phyloP scores from a whole-genome alignment of 1,284 basidiomycete species.

The Trichosporon sp. region DNA sequence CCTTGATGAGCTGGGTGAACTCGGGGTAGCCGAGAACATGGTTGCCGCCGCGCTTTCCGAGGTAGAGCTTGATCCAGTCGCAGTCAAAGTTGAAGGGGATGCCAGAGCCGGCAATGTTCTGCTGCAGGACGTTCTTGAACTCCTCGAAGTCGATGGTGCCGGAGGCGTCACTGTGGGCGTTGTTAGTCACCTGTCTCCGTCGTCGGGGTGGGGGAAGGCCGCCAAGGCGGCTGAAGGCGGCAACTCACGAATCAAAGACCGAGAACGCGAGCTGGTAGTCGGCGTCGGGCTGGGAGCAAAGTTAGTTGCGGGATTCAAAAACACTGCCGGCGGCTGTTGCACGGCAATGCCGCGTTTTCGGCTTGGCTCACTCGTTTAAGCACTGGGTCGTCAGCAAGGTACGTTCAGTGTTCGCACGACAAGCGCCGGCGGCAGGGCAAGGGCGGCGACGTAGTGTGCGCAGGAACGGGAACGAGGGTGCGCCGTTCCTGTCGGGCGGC shows the following conservation, averaged over 20 bases:
- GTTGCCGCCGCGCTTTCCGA: slow-evolving; percentile 80
- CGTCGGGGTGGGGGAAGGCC: not conserved
- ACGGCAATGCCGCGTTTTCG: not conserved
- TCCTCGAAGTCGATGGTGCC: slow-evolving; percentile 86
- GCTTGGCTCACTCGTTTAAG: slow-evolving; percentile 36
- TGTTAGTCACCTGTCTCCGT: not conserved
- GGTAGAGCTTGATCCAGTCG: slow-evolving; percentile 90
- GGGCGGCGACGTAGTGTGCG: not conserved
- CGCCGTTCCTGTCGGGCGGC: not conserved
- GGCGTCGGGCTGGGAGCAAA: slow-evolving; percentile 66
- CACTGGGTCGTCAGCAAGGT: slow-evolving; percentile 25
- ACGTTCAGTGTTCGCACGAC: too few relatives aligned
- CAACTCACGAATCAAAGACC: slow-evolving; percentile 84
- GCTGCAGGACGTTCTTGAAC: slow-evolving; percentile 83
- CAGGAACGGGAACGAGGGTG: not conserved
- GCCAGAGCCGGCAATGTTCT: slow-evolving; percentile 60
- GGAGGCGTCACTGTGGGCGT: slow-evolving; percentile 63
- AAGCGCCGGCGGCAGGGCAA: not conserved
- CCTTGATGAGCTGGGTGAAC: slow-evolving; percentile 91
- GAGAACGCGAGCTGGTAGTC: slow-evolving; percentile 95
- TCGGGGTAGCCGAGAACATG: slow-evolving; percentile 92
- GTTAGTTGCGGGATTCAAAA: not conserved
- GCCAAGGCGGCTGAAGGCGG: not conserved
- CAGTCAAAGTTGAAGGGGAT: slow-evolving; percentile 94
- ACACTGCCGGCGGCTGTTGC: not conserved